These are phyloP conservation scores for Silene uniflora DNA, from an alignment of 148 eudicot genomes.

Conservation along the genomic window DNA sequence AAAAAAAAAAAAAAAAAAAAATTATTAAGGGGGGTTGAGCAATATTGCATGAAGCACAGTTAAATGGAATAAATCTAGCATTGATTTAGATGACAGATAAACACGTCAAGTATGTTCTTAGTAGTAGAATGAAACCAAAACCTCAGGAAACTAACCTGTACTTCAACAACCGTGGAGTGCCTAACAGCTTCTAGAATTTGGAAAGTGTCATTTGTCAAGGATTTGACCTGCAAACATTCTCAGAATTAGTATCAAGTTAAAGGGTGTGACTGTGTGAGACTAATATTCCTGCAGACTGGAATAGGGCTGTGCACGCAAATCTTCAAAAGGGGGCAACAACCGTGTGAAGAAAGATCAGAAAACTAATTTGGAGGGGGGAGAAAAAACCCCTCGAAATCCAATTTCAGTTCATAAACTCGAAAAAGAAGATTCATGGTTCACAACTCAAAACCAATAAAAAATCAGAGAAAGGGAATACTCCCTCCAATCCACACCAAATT, in stretches of 20 bases:
- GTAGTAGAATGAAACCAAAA: background rate
- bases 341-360: background rate
- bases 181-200: conserved; percentile 58
- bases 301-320: background rate
- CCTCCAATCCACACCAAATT: no score
- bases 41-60: background rate
- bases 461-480: background rate
- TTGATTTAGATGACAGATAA: background rate
- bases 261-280: background rate
- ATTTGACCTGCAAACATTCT: conserved; percentile 43
- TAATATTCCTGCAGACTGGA: background rate
- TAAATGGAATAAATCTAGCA: background rate
- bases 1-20: no score
- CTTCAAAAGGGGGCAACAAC: background rate
- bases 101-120: background rate
- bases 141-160: conserved; percentile 42
- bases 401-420: background rate
- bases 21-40: background rate
- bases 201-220: conserved; percentile 56
- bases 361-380: no score
- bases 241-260: background rate
- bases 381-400: no score
- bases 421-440: background rate
- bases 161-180: conserved; percentile 60
- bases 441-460: background rate